A percentile compares a stretch with the other conserved stretches of the same genome.
These are phyloP conservation scores for Rhizophagus sp. DNA, from an alignment of 192 early-diverging fungal genomes.

Conservation along the genomic window DNA sequence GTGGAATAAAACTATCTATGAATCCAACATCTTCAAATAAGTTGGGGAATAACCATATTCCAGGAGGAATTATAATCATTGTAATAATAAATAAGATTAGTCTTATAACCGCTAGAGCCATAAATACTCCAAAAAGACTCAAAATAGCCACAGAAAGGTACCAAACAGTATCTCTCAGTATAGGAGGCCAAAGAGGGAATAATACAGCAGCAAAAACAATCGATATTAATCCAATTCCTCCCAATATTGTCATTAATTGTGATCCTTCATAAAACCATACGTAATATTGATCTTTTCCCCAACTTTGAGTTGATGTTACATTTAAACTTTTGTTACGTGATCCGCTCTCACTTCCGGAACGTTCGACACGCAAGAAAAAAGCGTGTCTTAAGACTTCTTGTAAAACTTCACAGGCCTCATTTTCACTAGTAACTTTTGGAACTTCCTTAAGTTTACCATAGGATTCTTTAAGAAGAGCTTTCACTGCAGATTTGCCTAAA, in stretches of 20 bases:
- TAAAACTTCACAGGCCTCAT: constrained; percentile 65
- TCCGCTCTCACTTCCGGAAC: constrained; percentile 43
- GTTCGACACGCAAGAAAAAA: constrained; percentile 79
- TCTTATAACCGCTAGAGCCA: constrained; percentile 85
- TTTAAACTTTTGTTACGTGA: constrained; percentile 45
- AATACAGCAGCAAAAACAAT: constrained; percentile 90
- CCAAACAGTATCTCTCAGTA: constrained; percentile 82
- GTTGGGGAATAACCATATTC: constrained; percentile 97
- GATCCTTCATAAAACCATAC: constrained; percentile 93
- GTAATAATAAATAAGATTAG: constrained; percentile 82
- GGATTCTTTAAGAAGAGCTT: constrained; percentile 54
- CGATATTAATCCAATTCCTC: constrained; percentile 75
- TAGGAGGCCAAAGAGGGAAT: constrained; percentile 95
- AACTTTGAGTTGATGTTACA: constrained; percentile 61
- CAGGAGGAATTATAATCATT: constrained; percentile 68
- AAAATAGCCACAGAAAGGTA: constrained; percentile 84
- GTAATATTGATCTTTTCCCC: constrained; percentile 83
- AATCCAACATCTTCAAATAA: constrained; percentile 95
- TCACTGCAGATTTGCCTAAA: constrained; percentile 69
- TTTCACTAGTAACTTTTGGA: constrained; percentile 57
- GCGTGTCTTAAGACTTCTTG: constrained; percentile 66
- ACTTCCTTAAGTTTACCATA: constrained; percentile 38
- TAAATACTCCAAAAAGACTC: constrained; percentile 86
- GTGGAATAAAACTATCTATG: constrained; percentile 90
- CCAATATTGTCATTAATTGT: constrained; percentile 74